Evolutionary conservation across 768 basidiomycete species (phyloP), one percentile per base, ranked within the genome.

Genomic region (Mycena crocata): DNA sequence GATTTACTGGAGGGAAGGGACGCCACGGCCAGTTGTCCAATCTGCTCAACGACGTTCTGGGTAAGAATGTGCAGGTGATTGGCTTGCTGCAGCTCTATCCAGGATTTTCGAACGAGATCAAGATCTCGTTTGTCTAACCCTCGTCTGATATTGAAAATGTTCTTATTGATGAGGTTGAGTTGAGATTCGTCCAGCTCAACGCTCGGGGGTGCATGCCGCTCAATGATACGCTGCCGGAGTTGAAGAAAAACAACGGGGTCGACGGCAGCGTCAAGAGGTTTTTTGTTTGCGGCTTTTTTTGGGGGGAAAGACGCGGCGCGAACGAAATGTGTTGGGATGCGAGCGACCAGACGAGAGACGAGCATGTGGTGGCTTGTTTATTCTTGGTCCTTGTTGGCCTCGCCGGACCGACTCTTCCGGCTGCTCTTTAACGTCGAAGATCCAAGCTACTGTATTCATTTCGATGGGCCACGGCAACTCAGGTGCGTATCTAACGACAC

Each of bases 391-490:
- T 37, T 37, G 35, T 37, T 37, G 35, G 17, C 17, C 31, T 24
- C 46, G 24, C 60, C 50, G 39, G n/a, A 32, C n/a, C n/a, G n/a
- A n/a, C n/a, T n/a, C 15, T n/a, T n/a, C 32, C n/a, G 34, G 34
- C 44, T 30, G 30, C 62, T 48, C 49, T 50, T 37, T 9, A 9
- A 37, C 35, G 9, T 9, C 35, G 35, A 37, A n/a, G n/a, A n/a
- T n/a, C n/a, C n/a, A 9, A 37, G 35, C 35, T 9, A 9, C 17
- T 17, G 35, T 9, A 37, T 9, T 37, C 35, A 37, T 37, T 17
- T 37, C 17, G 35, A 9, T 93, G 92, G 92, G 93, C 54, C 93
- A 95, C 82, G 93, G 93, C 76, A 93, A 93, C 74, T 92, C 91
- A 34, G 79, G 89, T 89, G 71, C 73, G 39, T 56, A 88, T 13